A percentile compares a stretch with the other conserved stretches of the same genome.
phyloP scores from a whole-genome alignment of 2,329 filamentous ascomycete species.

The Colletotrichum tabaci region DNA sequence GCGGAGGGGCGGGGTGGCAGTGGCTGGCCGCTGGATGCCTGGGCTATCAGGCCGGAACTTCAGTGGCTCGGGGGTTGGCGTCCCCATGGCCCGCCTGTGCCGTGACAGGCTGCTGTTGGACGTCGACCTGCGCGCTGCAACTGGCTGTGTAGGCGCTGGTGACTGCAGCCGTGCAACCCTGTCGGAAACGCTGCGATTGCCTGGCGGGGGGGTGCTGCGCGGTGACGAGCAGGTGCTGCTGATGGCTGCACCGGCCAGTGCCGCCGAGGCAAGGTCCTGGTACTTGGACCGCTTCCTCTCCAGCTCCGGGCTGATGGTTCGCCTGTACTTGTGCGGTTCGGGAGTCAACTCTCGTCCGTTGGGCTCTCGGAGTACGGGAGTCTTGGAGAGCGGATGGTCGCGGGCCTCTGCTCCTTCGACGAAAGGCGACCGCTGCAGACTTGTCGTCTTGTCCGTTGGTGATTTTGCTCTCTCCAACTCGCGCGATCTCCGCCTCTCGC shows the following conservation, averaged over 20 bases:
- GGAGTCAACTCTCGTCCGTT: slow-evolving; percentile 51
- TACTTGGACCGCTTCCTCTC: slow-evolving; percentile 47
- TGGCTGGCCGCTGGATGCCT: slow-evolving; percentile 67
- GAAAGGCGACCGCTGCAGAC: slow-evolving; percentile 44
- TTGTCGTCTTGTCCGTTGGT: slow-evolving; percentile 45
- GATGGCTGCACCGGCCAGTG: slow-evolving; percentile 44
- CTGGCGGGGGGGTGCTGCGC: slow-evolving; percentile 35
- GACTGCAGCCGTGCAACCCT: slow-evolving; percentile 46
- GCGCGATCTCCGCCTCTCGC: slow-evolving; percentile 44
- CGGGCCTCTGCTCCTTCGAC: slow-evolving; percentile 33
- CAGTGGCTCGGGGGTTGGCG: slow-evolving; percentile 65
- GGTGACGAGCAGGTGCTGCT: slow-evolving; percentile 28
- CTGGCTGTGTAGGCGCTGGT: slow-evolving; percentile 43
- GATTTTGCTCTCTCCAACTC: slow-evolving; percentile 36
- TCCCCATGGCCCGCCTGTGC: slow-evolving; percentile 49
- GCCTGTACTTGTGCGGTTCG: slow-evolving; percentile 61
- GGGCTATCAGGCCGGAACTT: slow-evolving; percentile 75
- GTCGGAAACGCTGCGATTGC: slow-evolving; percentile 57
- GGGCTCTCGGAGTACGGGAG: slow-evolving; percentile 59
- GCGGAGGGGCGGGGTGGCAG: slow-evolving; percentile 78
- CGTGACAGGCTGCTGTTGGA: slow-evolving; percentile 70
- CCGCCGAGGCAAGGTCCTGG: slow-evolving; percentile 50
- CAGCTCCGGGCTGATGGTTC: slow-evolving; percentile 41
- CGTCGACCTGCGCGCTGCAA: slow-evolving; percentile 57
- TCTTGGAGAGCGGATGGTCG: slow-evolving; percentile 52